phyloP scores from a whole-genome alignment of 1,139 yeast genomes.

The Blastobotrys petasosporus region DNA sequence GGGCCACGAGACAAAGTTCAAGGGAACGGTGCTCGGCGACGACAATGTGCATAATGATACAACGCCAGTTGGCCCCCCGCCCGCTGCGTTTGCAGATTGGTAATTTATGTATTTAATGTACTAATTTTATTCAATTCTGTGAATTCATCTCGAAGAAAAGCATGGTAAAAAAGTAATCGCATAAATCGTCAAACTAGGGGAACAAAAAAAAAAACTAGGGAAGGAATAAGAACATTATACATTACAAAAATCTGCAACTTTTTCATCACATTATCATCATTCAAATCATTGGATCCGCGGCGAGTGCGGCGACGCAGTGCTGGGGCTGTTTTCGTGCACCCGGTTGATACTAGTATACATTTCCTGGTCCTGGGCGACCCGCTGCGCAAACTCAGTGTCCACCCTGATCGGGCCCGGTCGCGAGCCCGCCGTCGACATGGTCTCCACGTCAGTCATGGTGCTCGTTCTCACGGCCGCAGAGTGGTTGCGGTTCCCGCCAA shows the following conservation, averaged over 20 bases:
- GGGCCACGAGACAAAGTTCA: slow-evolving; percentile 34
- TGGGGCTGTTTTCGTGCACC: slow-evolving; percentile 10
- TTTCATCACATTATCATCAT: not conserved
- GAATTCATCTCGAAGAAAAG: too few relatives aligned
- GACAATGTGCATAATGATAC: slow-evolving; percentile 23
- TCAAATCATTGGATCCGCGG: not conserved
- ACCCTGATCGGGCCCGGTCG: slow-evolving; percentile 18
- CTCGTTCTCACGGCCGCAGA: slow-evolving; percentile 12
- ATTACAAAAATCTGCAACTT: not conserved
- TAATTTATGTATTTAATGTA: slow-evolving; percentile 1
- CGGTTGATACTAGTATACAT: slow-evolving; percentile 14
- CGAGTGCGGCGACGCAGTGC: slow-evolving; percentile 3
- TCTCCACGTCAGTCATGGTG: slow-evolving; percentile 14
- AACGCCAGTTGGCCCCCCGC: slow-evolving; percentile 23
- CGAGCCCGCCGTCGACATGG: slow-evolving; percentile 15
- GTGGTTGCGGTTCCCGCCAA: not conserved
- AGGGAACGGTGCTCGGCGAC: slow-evolving; percentile 31
- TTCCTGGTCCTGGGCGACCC: slow-evolving; percentile 17
- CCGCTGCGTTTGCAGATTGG: not conserved
- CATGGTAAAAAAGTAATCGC: slow-evolving; percentile 5
- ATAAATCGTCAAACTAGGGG: not conserved
- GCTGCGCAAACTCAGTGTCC: slow-evolving; percentile 17
- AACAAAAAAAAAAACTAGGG: not conserved
- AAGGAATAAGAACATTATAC: slow-evolving; percentile 3
- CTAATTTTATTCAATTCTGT: not conserved